Conservation (phyloP, 108 stramenopile species). For the Aurantiochytrium sp. region DNA sequence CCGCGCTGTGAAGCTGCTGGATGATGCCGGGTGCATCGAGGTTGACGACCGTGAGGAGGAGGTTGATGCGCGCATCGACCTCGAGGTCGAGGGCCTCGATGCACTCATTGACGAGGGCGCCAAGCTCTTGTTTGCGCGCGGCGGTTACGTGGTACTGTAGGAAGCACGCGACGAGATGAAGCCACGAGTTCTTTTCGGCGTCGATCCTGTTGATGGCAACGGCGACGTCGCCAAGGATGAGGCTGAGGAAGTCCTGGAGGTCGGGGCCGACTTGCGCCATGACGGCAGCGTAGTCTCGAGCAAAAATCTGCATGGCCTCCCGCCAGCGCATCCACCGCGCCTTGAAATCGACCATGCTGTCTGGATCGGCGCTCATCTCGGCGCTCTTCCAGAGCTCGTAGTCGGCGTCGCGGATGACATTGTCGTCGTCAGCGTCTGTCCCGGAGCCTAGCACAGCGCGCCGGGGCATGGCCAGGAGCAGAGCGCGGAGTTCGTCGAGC, state of each 20-base stretch:
- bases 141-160: background rate
- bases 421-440: background rate
- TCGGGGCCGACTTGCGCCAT: background rate
- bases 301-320: background rate
- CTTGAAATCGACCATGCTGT: background rate
- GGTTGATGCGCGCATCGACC: background rate
- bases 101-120: background rate
- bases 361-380: background rate
- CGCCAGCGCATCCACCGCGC: background rate
- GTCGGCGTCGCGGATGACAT: background rate
- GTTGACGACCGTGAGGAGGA: background rate
- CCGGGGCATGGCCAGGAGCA: conserved; percentile 8
- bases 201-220: background rate
- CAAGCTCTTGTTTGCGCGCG: background rate
- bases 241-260: background rate
- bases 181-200: background rate
- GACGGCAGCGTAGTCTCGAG: background rate
- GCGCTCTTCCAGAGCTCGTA: background rate
- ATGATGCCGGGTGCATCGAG: background rate
- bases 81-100: background rate
- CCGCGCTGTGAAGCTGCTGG: background rate
- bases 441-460: background rate
- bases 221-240: background rate
- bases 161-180: background rate
- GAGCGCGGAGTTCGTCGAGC: background rate